phyloP scores from a whole-genome alignment of 2,329 filamentous ascomycete genomes.

The Trichophyton simii region DNA sequence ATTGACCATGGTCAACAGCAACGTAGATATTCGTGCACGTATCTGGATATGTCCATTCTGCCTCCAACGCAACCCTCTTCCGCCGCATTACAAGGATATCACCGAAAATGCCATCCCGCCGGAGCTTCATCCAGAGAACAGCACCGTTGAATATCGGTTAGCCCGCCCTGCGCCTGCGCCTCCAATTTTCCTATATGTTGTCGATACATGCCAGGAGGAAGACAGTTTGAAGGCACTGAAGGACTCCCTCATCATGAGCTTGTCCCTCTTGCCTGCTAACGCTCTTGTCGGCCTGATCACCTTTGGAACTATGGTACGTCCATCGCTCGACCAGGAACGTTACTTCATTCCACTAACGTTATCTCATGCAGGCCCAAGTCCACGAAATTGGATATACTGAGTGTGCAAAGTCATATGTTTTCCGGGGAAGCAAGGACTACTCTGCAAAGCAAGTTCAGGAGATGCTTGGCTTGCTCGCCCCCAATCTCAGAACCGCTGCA shows the following conservation, averaged over 20 bases:
- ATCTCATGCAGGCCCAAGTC: slow-evolving; percentile 60
- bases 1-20: slow-evolving; percentile 27
- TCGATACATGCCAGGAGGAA: slow-evolving; percentile 57
- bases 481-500: slow-evolving; percentile 60
- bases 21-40: slow-evolving; percentile 53
- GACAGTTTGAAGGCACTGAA: slow-evolving; percentile 55
- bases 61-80: slow-evolving; percentile 52
- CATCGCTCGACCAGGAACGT: not conserved
- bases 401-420: slow-evolving; percentile 97
- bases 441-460: slow-evolving; percentile 98
- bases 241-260: slow-evolving; percentile 54
- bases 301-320: slow-evolving; percentile 73
- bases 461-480: slow-evolving; percentile 76
- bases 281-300: slow-evolving; percentile 54
- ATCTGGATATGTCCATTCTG: slow-evolving; percentile 61
- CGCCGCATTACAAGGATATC: slow-evolving; percentile 58
- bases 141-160: slow-evolving; percentile 55
- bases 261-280: slow-evolving; percentile 50
- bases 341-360: not conserved
- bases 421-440: slow-evolving; percentile 96
- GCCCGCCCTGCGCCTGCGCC: slow-evolving; percentile 50
- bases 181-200: slow-evolving; percentile 57
- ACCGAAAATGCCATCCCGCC: slow-evolving; percentile 53
- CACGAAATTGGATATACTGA: slow-evolving; percentile 97
- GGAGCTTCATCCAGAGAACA: slow-evolving; percentile 52